Evolutionary conservation across 2,329 filamentous ascomycete genomes (phyloP), one percentile per base, ranked within the genome.

Genomic region (Xylariaceae sp.): DNA sequence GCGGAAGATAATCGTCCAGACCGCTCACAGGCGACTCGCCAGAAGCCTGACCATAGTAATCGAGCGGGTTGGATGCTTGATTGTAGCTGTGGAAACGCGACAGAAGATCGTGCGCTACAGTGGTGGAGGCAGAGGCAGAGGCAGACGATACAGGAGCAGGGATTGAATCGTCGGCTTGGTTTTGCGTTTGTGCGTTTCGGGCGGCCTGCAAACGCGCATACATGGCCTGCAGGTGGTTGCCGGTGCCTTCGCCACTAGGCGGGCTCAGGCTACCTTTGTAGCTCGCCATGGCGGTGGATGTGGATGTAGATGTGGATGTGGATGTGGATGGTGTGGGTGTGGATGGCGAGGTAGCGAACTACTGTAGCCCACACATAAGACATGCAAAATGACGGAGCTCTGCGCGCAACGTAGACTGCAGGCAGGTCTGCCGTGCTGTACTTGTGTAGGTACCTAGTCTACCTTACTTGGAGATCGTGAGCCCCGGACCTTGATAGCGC

Each of bases 181-280:
- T 40, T 57, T 64, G 63, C 37, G 54, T 51, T 61, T 64, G 63
- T 49, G 54, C 60, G 53, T 60, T 63, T 29, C 63, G 63, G 29
- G 63, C 61, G 51, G 60, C 61, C 46, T 68, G 65, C 54, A 70
- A 55, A 57, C 67, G 74, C 56, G 71, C 73, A 47, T 75, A 69
- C 51, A 77, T 71, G 13, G 73, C 69, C 55, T 75, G 69, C 47
- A 76, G 63, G 47, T 69, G 68, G 40, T 63, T 60, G 55, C 68
- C 67, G 34, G 62, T 54, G 55, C 72, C 71, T 30, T 65, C 63
- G 51, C 64, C 65, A 64, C 67, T 64, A 29, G 59, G 58, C 47
- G 63, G 57, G 48, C 52, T 62, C 41, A 57, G 21, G 58, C 61
- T 56, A 44, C 41, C 22, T 26, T 55, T 64, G 61, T 69, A 71